phyloP scores from a whole-genome alignment of 129 eudicot genomes.

The Pittosporum tobira region DNA sequence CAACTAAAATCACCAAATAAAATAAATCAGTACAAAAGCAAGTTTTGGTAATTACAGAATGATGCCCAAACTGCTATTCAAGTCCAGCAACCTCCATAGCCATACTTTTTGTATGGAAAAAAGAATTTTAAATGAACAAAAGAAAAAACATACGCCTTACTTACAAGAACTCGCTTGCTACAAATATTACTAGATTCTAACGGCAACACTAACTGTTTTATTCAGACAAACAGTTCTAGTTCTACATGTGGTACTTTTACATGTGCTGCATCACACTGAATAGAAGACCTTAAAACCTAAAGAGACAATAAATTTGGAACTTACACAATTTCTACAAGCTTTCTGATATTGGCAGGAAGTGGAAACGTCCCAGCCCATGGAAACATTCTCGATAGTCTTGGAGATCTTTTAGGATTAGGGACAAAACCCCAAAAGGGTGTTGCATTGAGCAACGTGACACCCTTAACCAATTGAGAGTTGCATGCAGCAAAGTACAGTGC shows the following conservation, averaged over 20 bases:
- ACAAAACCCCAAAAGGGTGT: constrained; percentile 99
- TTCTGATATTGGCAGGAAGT: constrained; percentile 61
- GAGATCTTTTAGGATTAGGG: constrained; percentile 77
- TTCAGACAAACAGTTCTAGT: too few relatives aligned
- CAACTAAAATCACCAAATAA: constrained; percentile 41
- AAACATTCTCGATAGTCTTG: constrained; percentile 61
- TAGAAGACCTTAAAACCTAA: background rate
- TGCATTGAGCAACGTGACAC: constrained; percentile 85
- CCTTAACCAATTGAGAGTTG: constrained; percentile 78
- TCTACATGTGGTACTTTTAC: too few relatives aligned
- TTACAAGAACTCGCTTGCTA: too few relatives aligned
- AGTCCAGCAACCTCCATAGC: too few relatives aligned
- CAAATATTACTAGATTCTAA: too few relatives aligned
- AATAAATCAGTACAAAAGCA: background rate
- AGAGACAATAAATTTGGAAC: constrained; percentile 11
- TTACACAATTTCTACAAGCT: constrained; percentile 60
- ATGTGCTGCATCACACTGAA: too few relatives aligned
- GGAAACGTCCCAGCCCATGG: constrained; percentile 95
- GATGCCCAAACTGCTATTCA: too few relatives aligned
- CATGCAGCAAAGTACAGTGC: constrained; percentile 86
- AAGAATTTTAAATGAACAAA: background rate
- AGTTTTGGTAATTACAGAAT: background rate
- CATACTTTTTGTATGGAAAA: too few relatives aligned
- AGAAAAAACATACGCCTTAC: background rate
- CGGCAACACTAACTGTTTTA: too few relatives aligned